phyloP scores from a whole-genome alignment of 345 rosid species.

The Eucalyptus regnans region DNA sequence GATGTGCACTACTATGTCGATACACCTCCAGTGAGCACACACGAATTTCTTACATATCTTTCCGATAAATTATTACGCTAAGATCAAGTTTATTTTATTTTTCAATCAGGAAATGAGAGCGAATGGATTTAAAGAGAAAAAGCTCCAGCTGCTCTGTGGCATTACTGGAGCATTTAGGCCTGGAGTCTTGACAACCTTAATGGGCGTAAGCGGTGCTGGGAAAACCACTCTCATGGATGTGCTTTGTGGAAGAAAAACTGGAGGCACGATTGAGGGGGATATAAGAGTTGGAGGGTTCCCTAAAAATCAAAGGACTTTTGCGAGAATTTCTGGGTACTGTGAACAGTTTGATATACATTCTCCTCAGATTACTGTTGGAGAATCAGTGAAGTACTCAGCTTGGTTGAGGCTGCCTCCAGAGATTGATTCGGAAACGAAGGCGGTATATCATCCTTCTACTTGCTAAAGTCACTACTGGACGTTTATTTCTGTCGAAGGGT shows the following conservation, averaged over 20 bases:
- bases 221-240: constrained; percentile 86
- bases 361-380: constrained; percentile 57
- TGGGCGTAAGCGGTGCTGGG: constrained; percentile 92
- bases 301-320: constrained; percentile 64
- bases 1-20: constrained; percentile 50
- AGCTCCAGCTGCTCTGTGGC: constrained; percentile 47
- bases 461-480: neutral
- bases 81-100: neutral
- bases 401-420: constrained; percentile 66
- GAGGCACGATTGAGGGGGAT: constrained; percentile 62
- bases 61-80: neutral
- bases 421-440: constrained; percentile 15
- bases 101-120: constrained; percentile 45
- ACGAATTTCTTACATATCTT: neutral
- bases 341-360: constrained; percentile 87
- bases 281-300: constrained; percentile 53
- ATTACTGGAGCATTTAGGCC: constrained; percentile 67
- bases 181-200: constrained; percentile 68
- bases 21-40: constrained; percentile 42
- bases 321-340: constrained; percentile 79
- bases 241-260: constrained; percentile 79
- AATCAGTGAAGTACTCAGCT: constrained; percentile 70
- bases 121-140: constrained; percentile 29
- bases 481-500: neutral
- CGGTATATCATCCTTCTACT: neutral